Evolutionary conservation across 75 land plant species (phyloP), one percentile per base, ranked within the genome.

Genomic region (Selaginella tamariscina): DNA sequence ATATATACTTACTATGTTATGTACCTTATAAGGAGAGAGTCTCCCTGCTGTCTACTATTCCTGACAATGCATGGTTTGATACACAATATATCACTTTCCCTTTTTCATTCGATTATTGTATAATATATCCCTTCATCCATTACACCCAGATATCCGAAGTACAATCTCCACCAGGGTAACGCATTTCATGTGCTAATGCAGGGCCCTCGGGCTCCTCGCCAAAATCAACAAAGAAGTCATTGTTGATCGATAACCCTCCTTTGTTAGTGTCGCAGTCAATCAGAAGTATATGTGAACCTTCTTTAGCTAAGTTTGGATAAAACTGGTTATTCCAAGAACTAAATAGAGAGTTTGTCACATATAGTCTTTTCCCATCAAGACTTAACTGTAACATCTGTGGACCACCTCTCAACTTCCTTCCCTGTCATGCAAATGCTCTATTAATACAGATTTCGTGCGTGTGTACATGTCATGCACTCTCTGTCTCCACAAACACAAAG

Each of bases 361-460:
- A 93, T 0, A 93, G 81, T 27, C 98, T 73, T 79, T 86, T 93
- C 62, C 98, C 98, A 69, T 93, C 98, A 33, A 93, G 71, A 32
- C 98, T 93, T 33, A 93, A 65, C 81, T 93, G 98, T 54, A 93
- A 86, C 98, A 93, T 93, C 64, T 93, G 98, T 57, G n/a, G 98
- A 9, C 98, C 98, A 44, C 98, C 98, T 74, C 96, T 78, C 59
- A 89, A 69, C 23, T 65, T 49, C 24, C 80, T 68, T 27, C 96
- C 98, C 98, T 93, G 86, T 5, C 5, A 39, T 5, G 11, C 5
- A 39, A 39, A 15, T 39, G 5, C 49, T 39, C 49, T 39, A 5
- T 39, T 39, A 39, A 15, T 5, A 39, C 5, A 15, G 15, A 39
- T 39, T 39, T 39, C 49, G 49, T n/a, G n/a, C n/a, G n/a, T n/a